These are phyloP conservation scores for Coelastrella sp. DNA, from an alignment of 139 green algal species.

Conservation along the genomic window DNA sequence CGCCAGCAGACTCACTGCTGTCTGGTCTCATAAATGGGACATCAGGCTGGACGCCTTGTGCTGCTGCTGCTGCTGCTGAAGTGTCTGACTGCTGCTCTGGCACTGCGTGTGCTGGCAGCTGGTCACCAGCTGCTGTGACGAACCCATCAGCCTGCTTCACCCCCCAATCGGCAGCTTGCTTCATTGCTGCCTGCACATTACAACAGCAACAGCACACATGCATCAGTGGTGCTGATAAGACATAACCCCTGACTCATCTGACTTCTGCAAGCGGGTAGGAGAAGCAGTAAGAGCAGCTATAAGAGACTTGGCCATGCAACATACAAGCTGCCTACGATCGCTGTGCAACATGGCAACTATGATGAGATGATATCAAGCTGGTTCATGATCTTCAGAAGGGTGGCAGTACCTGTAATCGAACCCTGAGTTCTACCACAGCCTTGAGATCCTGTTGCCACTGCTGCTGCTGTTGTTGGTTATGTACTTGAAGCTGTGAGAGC, in stretches of 20 bases:
- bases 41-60: neutral
- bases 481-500: conserved; percentile 33
- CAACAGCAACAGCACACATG: neutral
- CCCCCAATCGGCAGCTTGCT: neutral
- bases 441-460: conserved; percentile 26
- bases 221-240: neutral
- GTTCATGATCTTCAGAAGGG: neutral
- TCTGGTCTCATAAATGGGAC: too few species aligned
- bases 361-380: too few species aligned
- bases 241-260: too few species aligned
- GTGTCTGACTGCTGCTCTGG: neutral
- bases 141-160: neutral
- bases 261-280: too few species aligned
- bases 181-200: neutral
- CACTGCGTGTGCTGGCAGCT: neutral
- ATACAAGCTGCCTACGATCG: too few species aligned
- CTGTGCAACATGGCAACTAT: too few species aligned
- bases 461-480: conserved; percentile 5
- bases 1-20: too few species aligned
- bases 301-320: too few species aligned
- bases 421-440: conserved; percentile 24
- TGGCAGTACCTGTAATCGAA: conserved; percentile 12
- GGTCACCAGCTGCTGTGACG: too few species aligned
- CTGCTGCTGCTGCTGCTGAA: neutral
- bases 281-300: too few species aligned